A percentile compares a stretch with the other conserved stretches of the same genome.
phyloP scores from a whole-genome alignment of 2,329 filamentous ascomycete genomes.

The Xylariaceae sp. region DNA sequence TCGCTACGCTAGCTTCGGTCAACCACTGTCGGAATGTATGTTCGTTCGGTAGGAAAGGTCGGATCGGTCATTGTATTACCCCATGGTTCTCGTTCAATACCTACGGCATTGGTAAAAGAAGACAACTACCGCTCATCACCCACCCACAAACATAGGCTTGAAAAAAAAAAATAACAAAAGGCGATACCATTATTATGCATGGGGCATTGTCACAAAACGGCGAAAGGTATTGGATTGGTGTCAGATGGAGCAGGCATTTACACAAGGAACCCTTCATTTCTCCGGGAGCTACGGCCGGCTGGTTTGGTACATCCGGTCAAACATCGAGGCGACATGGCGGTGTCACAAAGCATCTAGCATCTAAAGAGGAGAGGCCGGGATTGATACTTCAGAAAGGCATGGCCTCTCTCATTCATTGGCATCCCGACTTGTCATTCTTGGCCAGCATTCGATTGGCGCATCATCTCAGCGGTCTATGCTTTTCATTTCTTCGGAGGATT shows the following conservation, averaged over 20 bases:
- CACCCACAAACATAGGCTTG: constrained; percentile 1
- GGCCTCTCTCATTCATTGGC: constrained; percentile 19
- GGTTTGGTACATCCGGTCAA: constrained; percentile 26
- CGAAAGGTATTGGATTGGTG: constrained; percentile 20
- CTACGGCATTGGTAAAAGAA: constrained; percentile 23
- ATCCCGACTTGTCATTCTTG: constrained; percentile 28
- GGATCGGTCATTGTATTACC: constrained; percentile 24
- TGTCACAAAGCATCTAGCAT: constrained; percentile 28
- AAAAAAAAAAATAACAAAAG: constrained; percentile 18
- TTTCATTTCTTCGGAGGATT: constrained; percentile 15
- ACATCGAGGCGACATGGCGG: constrained; percentile 21
- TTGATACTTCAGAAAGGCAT: constrained; percentile 19
- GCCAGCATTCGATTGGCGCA: constrained; percentile 27
- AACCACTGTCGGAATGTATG: constrained; percentile 8
- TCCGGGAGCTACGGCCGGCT: constrained; percentile 25
- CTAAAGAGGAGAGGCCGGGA: constrained; percentile 18
- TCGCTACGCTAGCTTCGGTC: constrained; percentile 1
- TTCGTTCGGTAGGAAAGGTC: constrained; percentile 8
- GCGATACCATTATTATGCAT: constrained; percentile 22
- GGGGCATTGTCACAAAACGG: constrained; percentile 21
- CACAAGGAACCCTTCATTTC: constrained; percentile 26
- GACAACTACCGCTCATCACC: constrained; percentile 14
- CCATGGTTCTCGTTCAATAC: constrained; percentile 20
- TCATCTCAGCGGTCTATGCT: constrained; percentile 18
- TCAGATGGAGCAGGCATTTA: constrained; percentile 22